phyloP scores from a whole-genome alignment of 2,329 filamentous ascomycete species.

The Claviceps sp. region DNA sequence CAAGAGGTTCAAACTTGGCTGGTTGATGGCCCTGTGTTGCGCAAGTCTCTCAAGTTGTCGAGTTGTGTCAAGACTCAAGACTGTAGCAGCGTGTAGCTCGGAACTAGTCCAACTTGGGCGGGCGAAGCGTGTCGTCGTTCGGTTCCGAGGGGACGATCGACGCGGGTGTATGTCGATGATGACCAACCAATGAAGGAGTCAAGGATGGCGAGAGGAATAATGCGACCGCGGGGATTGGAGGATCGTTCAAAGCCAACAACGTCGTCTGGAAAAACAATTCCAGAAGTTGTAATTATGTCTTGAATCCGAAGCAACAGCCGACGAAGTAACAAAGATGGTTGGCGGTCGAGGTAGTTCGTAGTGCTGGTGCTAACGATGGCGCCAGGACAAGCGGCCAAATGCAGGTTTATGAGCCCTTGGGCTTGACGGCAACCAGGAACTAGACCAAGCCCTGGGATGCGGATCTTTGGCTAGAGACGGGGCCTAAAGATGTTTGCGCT shows the following conservation, averaged over 20 bases:
- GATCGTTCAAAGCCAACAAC: too few relatives aligned
- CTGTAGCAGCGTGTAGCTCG: background rate
- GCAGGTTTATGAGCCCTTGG: conserved; percentile 4
- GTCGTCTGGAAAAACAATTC: background rate
- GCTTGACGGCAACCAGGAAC: conserved; percentile 7
- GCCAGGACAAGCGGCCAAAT: conserved; percentile 4
- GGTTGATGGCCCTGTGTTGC: too few relatives aligned
- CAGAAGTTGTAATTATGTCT: background rate
- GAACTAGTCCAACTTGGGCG: background rate
- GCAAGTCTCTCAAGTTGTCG: too few relatives aligned
- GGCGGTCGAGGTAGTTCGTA: background rate
- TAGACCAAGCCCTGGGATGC: conserved; percentile 9
- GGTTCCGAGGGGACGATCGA: background rate
- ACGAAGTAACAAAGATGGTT: background rate
- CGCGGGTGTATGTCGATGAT: background rate
- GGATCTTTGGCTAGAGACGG: conserved; percentile 10
- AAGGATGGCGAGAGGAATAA: too few relatives aligned
- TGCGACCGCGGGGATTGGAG: too few relatives aligned
- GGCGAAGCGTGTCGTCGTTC: background rate
- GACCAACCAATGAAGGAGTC: background rate
- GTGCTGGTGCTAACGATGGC: conserved; percentile 4
- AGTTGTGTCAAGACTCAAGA: too few relatives aligned
- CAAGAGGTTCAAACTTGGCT: background rate
- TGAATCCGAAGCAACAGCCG: background rate
- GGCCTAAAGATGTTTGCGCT: conserved; percentile 12